These are phyloP conservation scores for Globisporangium paroecandrum DNA, from an alignment of 352 stramenopile species.

Conservation along the genomic window DNA sequence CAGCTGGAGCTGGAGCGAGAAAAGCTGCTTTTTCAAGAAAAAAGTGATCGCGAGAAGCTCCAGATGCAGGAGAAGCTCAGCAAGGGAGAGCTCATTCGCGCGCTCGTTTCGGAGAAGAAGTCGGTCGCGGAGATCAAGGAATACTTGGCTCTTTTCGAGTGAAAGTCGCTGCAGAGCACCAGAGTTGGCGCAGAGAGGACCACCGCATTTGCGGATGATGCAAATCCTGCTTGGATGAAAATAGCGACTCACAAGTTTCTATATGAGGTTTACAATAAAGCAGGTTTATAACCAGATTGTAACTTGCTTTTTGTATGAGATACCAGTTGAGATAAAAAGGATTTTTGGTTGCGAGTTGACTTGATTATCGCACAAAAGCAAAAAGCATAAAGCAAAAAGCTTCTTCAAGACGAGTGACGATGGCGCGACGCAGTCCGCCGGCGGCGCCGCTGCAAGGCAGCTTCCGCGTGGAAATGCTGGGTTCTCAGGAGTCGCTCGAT, in stretches of 20 bases:
- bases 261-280: too few relatives aligned
- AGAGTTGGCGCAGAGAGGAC: too few relatives aligned
- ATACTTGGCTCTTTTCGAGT: not conserved
- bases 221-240: too few relatives aligned
- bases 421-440: slow-evolving; percentile 7
- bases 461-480: slow-evolving; percentile 37
- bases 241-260: too few relatives aligned
- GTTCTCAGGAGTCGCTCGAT: slow-evolving; percentile 79
- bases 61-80: not conserved
- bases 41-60: not conserved
- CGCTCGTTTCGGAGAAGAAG: not conserved
- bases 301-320: too few relatives aligned
- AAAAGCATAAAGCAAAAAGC: too few relatives aligned
- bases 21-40: not conserved
- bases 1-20: not conserved
- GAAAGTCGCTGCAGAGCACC: too few relatives aligned
- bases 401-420: not conserved
- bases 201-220: too few relatives aligned
- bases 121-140: not conserved
- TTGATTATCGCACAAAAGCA: too few relatives aligned
- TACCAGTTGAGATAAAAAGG: too few relatives aligned
- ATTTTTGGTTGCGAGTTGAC: too few relatives aligned
- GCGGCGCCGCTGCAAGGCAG: slow-evolving; percentile 12
- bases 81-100: not conserved
- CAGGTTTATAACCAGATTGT: too few relatives aligned